Base-by-base conservation (phyloP, 148 eudicot species). In the Rhododendron molle region DNA sequence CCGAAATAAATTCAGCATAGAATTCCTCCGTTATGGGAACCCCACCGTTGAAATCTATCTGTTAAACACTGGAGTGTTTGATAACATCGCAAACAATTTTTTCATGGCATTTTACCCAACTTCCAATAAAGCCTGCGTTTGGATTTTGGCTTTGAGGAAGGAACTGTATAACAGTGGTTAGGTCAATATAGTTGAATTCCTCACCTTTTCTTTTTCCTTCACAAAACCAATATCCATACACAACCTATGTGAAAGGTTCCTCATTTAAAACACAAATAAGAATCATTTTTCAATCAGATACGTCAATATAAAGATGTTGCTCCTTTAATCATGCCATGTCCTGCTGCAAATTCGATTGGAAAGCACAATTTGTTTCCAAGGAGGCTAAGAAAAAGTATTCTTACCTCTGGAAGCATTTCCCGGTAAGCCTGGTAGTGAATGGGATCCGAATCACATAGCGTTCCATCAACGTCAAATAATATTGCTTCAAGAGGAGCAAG, bases 391-490 rank as follows among this genome's bases (percentile, higher is more conserved):
- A 56, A 60, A 81, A 16, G 47, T 62, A 73, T 7, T 9, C 21
- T 9, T 86, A 96, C 99, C 98, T 95, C 95, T 82, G 36, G 90
- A 89, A 96, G 98, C 98, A 95, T 88, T 88, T 93, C 97, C 10
- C 92, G 92, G 89, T 95, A 96, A 49, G 99, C 99, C 67, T 85
- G 47, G 77, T 87, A 83, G 80, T 96, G 98, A 78, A 96, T 90
- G 86, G 99, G 99, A 87, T 96, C 99, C 76, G 99, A 88, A 91
- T 96, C 99, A 83, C 98, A 96, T 50, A 96, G 87, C 34, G 98
- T 96, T 85, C 99, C 99, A 90, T 96, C 99, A 52, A 94, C 88
- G 71, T 96, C 99, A 54, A 96, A 96, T 74, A 96, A 84, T 78
- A 96, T 90, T 15, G 99, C 99, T 89, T 96, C 91, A 16, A 96